phyloP scores from a whole-genome alignment of 2,329 filamentous ascomycete genomes.

The Botryosphaeria dothidea region DNA sequence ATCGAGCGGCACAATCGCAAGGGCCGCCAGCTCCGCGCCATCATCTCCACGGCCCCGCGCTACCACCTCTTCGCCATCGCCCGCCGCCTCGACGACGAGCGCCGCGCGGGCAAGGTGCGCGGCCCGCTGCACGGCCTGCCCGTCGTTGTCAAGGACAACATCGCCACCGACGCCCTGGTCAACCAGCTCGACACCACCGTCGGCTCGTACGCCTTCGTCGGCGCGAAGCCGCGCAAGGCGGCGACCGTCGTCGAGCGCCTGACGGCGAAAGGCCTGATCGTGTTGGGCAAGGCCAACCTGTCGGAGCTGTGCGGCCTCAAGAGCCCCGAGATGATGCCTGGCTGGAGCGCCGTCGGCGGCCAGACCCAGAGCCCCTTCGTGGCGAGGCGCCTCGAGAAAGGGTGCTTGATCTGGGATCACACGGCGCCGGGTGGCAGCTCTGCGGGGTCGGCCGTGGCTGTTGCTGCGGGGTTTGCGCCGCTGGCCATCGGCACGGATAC shows the following conservation, averaged over 20 bases:
- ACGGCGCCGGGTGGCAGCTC: constrained; percentile 39
- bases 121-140: constrained; percentile 46
- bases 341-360: constrained; percentile 43
- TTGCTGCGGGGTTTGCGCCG: constrained; percentile 44
- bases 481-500: constrained; percentile 44
- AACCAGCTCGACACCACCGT: constrained; percentile 44
- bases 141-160: constrained; percentile 45
- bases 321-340: constrained; percentile 38
- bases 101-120: constrained; percentile 36
- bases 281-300: constrained; percentile 46
- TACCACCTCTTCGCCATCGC: constrained; percentile 39
- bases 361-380: constrained; percentile 43
- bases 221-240: constrained; percentile 34
- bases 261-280: constrained; percentile 40
- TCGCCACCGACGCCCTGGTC: constrained; percentile 36
- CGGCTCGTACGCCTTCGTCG: constrained; percentile 42
- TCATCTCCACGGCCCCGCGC: constrained; percentile 41
- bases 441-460: constrained; percentile 40
- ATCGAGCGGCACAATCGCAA: constrained; percentile 38
- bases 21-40: constrained; percentile 36
- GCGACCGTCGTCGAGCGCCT: constrained; percentile 41
- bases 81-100: constrained; percentile 41
- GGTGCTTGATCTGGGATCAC: constrained; percentile 37
- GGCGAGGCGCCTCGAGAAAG: constrained; percentile 38
- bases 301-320: constrained; percentile 41